Percentiles rank a stretch among this genome's conserved stretches.
These are phyloP conservation scores for Lophium mytilinum DNA, from an alignment of 495 filamentous ascomycete genomes.

Conservation along the genomic window DNA sequence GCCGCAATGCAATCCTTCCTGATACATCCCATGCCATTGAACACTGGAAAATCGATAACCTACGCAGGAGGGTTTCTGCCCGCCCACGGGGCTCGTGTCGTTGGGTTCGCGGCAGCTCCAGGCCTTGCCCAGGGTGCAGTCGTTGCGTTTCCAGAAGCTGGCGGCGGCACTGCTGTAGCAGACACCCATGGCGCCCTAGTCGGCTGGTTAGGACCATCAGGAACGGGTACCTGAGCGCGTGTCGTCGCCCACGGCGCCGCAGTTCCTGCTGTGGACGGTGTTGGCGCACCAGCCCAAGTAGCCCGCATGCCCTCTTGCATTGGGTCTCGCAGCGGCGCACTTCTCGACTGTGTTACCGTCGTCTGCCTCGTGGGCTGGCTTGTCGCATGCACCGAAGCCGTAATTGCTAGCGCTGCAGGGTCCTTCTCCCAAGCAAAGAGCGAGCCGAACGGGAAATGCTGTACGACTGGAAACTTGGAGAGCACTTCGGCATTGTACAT, in stretches of 20 bases:
- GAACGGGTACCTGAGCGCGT: constrained; percentile 30
- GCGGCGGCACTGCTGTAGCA: constrained; percentile 11
- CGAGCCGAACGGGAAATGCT: constrained; percentile 67
- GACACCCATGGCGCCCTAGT: constrained; percentile 39
- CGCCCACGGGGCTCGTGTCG: constrained; percentile 16
- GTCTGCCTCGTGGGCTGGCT: constrained; percentile 43
- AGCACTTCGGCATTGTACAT: constrained; percentile 66
- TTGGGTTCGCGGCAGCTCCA: constrained; percentile 7
- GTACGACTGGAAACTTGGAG: constrained; percentile 62
- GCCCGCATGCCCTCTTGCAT: constrained; percentile 32
- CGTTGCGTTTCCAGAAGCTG: constrained; percentile 9
- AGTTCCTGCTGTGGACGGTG: constrained; percentile 27
- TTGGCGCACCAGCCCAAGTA: constrained; percentile 38
- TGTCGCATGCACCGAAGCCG: constrained; percentile 46
- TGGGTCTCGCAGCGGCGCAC: constrained; percentile 9
- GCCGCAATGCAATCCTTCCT: neutral
- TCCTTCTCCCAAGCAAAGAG: constrained; percentile 77
- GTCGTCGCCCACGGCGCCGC: constrained; percentile 43
- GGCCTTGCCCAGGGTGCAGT: constrained; percentile 20
- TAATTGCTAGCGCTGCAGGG: constrained; percentile 46
- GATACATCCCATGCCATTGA: neutral
- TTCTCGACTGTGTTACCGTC: constrained; percentile 3
- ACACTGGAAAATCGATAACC: neutral
- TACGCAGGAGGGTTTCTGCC: constrained; percentile 10
- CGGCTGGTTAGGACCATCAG: constrained; percentile 17